A percentile compares a stretch with the other conserved stretches of the same genome.
phyloP scores from a whole-genome alignment of 495 filamentous ascomycete species.

The Aspergillus steynii region DNA sequence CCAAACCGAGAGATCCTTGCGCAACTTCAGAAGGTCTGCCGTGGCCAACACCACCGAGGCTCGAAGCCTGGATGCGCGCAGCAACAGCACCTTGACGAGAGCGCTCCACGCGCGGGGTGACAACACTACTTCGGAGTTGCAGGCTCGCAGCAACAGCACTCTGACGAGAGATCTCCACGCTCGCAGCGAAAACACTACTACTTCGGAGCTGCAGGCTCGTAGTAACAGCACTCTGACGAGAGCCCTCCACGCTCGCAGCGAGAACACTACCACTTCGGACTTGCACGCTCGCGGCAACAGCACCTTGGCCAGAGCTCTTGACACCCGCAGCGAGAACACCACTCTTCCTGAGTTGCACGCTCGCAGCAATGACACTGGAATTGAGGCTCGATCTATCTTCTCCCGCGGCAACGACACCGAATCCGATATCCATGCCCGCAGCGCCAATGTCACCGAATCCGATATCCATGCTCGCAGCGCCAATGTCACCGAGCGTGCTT shows the following conservation, averaged over 20 bases:
- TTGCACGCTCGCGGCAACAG: conserved; percentile 1
- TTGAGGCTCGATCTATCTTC: neutral
- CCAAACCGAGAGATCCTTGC: neutral
- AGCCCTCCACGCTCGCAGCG: conserved; percentile 7
- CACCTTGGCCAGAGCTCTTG: neutral
- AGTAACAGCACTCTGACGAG: neutral
- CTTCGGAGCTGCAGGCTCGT: neutral
- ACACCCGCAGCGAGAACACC: conserved; percentile 9
- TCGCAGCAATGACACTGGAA: conserved; percentile 3
- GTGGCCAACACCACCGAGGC: conserved; percentile 7
- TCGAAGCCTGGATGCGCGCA: neutral
- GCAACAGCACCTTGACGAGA: neutral
- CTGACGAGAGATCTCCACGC: neutral
- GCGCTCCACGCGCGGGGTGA: neutral
- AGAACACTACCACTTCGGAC: neutral
- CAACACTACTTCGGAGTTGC: neutral
- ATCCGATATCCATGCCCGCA: conserved; percentile 6
- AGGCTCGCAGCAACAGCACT: conserved; percentile 1
- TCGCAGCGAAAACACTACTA: neutral
- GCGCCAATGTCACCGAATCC: conserved; percentile 13
- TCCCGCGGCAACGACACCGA: conserved; percentile 8
- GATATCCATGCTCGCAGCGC: conserved; percentile 8
- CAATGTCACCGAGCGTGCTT: conserved; percentile 9
- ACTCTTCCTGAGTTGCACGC: neutral
- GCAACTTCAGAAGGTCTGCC: conserved; percentile 3